phyloP scores from a whole-genome alignment of 1,284 basidiomycete genomes.

The Mycena sp. region DNA sequence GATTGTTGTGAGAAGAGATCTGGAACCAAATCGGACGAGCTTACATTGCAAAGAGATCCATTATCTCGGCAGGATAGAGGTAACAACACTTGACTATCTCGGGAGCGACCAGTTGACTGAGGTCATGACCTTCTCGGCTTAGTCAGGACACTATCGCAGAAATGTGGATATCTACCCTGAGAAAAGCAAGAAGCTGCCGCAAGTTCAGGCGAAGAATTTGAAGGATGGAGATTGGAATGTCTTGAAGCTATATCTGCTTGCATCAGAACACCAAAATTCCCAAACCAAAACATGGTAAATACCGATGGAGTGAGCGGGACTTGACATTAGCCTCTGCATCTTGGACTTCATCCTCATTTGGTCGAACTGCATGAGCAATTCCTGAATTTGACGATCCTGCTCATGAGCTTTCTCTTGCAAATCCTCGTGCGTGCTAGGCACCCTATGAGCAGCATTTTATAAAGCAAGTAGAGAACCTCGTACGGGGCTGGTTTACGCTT shows the following conservation, averaged over 20 bases:
- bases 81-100: slow-evolving; percentile 54
- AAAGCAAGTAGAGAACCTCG: neutral
- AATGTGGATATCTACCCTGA: slow-evolving; percentile 31
- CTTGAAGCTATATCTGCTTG: neutral
- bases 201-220: slow-evolving; percentile 40
- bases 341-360: slow-evolving; percentile 51
- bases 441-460: slow-evolving; percentile 6
- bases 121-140: slow-evolving; percentile 3
- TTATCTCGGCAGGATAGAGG: slow-evolving; percentile 65
- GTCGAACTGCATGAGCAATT: slow-evolving; percentile 58
- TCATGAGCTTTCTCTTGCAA: slow-evolving; percentile 56
- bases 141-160: neutral
- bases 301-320: slow-evolving; percentile 33
- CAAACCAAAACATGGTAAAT: too few relatives aligned
- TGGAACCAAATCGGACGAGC: slow-evolving; percentile 28
- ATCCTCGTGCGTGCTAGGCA: slow-evolving; percentile 63
- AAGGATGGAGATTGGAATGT: neutral
- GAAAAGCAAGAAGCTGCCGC: slow-evolving; percentile 44
- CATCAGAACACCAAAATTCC: too few relatives aligned
- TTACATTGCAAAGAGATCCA: slow-evolving; percentile 66
- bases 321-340: slow-evolving; percentile 52
- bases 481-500: slow-evolving; percentile 64
- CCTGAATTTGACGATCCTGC: slow-evolving; percentile 59
- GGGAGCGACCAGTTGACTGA: slow-evolving; percentile 4
- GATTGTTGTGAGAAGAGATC: neutral